Conservation (phyloP, 148 eudicot species). For the Arctostaphylos glauca region DNA sequence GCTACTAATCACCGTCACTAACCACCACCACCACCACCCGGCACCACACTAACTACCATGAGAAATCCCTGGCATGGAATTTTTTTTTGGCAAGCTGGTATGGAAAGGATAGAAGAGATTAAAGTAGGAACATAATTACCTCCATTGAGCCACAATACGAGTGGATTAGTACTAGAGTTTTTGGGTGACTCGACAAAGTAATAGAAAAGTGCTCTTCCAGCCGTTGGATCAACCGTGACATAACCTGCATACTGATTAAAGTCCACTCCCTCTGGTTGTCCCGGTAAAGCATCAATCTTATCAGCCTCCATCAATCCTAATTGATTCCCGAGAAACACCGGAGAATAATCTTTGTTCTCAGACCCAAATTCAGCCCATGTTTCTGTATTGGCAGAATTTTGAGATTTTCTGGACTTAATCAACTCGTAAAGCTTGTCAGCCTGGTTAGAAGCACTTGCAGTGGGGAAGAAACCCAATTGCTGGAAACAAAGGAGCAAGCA, state of each 20-base stretch:
- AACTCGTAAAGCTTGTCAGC: conserved; percentile 11
- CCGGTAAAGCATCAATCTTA: conserved; percentile 26
- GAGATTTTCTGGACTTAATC: conserved; percentile 13
- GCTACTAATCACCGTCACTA: too few relatives aligned
- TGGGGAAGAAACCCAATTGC: neutral
- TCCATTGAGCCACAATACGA: conserved; percentile 37
- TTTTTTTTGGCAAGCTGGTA: too few relatives aligned
- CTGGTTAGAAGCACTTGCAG: conserved; percentile 10
- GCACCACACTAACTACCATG: too few relatives aligned
- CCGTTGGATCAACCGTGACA: conserved; percentile 29
- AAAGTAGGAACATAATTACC: conserved; percentile 17
- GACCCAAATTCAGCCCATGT: neutral
- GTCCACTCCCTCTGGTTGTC: conserved; percentile 30
- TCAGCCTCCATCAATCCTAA: conserved; percentile 23
- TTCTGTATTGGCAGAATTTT: neutral
- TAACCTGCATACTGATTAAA: conserved; percentile 35
- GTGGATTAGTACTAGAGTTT: conserved; percentile 21
- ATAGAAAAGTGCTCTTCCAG: conserved; percentile 31
- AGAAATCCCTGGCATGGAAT: too few relatives aligned
- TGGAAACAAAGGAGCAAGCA: neutral
- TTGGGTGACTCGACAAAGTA: conserved; percentile 31
- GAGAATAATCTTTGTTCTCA: conserved; percentile 1
- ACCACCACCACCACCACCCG: too few relatives aligned
- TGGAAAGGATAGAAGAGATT: neutral
- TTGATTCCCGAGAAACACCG: conserved; percentile 16